These are phyloP conservation scores for Epicoccum nigrum DNA, from an alignment of 2,329 filamentous ascomycete species.

Conservation along the genomic window DNA sequence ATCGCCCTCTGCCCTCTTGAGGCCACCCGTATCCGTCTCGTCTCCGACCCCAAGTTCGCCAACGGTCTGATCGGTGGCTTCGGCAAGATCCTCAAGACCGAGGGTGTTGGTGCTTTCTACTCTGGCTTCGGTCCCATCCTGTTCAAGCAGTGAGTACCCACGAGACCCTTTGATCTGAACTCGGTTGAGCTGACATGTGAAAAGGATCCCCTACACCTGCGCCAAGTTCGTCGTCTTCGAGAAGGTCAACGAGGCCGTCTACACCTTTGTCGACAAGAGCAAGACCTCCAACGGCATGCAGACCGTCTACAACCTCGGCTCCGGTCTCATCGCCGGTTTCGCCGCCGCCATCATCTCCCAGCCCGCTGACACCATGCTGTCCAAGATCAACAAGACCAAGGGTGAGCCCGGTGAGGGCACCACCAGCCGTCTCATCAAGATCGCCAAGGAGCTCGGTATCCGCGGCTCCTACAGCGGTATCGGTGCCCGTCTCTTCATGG, in stretches of 20 bases:
- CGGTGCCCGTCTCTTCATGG: conserved; percentile 76
- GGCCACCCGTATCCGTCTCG: conserved; percentile 91
- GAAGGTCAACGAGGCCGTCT: conserved; percentile 80
- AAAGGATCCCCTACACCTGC: conserved; percentile 89
- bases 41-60: conserved; percentile 85
- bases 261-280: conserved; percentile 72
- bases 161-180: not conserved
- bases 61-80: conserved; percentile 80
- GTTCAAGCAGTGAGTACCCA: conserved; percentile 50
- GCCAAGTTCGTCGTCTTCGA: conserved; percentile 95
- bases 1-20: conserved; percentile 89
- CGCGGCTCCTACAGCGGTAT: conserved; percentile 81
- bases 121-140: conserved; percentile 75
- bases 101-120: conserved; percentile 88
- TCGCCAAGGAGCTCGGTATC: conserved; percentile 82
- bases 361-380: conserved; percentile 91
- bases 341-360: conserved; percentile 86
- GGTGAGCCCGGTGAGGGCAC: conserved; percentile 86
- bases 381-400: conserved; percentile 96
- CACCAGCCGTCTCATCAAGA: conserved; percentile 81
- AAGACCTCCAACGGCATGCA: conserved; percentile 70
- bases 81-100: conserved; percentile 79
- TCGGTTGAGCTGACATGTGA: conserved; percentile 25
- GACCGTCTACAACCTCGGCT: conserved; percentile 82
- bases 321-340: conserved; percentile 85